Percentiles rank a stretch among this genome's conserved stretches.
Conservation (phyloP, 495 filamentous ascomycete species). For the Glutinoglossum americanum region DNA sequence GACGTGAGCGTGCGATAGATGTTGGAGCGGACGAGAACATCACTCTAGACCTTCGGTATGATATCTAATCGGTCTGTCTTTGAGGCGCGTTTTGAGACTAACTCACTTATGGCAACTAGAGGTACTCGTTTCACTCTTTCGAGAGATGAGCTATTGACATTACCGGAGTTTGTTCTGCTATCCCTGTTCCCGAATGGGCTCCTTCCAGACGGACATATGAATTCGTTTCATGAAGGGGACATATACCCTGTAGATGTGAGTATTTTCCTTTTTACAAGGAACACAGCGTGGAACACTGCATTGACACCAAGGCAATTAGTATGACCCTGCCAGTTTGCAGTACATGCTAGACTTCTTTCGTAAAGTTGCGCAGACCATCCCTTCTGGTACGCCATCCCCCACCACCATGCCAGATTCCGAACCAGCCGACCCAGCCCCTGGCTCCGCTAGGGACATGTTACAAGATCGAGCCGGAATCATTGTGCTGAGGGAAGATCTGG, state of each 20-base stretch:
- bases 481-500: conserved; percentile 84
- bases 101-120: conserved; percentile 23
- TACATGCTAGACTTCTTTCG: conserved; percentile 99
- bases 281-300: not conserved
- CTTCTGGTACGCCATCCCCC: conserved; percentile 40
- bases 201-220: conserved; percentile 91
- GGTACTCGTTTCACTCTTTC: conserved; percentile 86
- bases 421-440: conserved; percentile 43
- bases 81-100: conserved; percentile 5
- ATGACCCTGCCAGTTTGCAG: conserved; percentile 84
- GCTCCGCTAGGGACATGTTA: conserved; percentile 53
- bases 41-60: conserved; percentile 78
- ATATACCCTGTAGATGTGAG: conserved; percentile 93
- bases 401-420: conserved; percentile 36
- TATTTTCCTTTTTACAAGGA: conserved; percentile 12
- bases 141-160: conserved; percentile 78
- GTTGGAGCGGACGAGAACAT: conserved; percentile 87
- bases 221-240: conserved; percentile 77
- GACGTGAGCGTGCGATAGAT: conserved; percentile 25
- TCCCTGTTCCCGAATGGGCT: conserved; percentile 97
- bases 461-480: conserved; percentile 92
- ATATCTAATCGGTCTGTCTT: not conserved
- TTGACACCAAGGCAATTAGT: conserved; percentile 32
- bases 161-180: conserved; percentile 94
- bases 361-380: conserved; percentile 81